phyloP scores from a whole-genome alignment of 2,329 filamentous ascomycete genomes.

The Colletotrichum viniferum region DNA sequence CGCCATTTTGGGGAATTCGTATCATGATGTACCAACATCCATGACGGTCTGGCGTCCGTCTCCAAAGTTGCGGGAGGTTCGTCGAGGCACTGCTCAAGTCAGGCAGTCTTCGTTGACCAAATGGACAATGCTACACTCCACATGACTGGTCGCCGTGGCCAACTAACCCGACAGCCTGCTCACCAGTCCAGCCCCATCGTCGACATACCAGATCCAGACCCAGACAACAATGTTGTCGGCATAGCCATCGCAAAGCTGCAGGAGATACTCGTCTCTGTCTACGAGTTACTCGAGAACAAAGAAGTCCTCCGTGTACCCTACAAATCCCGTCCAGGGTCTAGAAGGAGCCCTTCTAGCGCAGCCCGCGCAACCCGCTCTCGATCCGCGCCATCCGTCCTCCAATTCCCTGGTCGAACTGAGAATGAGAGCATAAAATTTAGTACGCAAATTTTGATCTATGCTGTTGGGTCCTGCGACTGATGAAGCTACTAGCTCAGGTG shows the following conservation, averaged over 20 bases:
- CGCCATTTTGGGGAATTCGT: background rate
- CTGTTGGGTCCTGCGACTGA: background rate
- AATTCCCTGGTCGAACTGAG: conserved; percentile 53
- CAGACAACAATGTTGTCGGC: conserved; percentile 20
- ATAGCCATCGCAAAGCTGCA: conserved; percentile 58
- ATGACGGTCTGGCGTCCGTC: background rate
- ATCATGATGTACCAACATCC: background rate
- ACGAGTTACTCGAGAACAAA: conserved; percentile 51
- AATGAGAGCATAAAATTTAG: conserved; percentile 58
- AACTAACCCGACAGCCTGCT: conserved; percentile 2
- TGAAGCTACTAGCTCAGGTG: conserved; percentile 49
- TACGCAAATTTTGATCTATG: conserved; percentile 30
- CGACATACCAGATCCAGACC: background rate
- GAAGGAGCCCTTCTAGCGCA: background rate
- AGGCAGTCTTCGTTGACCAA: background rate
- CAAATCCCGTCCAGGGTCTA: conserved; percentile 32
- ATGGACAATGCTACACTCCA: conserved; percentile 14
- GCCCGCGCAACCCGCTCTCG: background rate
- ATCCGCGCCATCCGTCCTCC: conserved; percentile 20
- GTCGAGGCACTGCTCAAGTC: background rate
- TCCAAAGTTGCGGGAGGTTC: background rate
- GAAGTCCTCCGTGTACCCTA: conserved; percentile 54
- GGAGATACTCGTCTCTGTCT: conserved; percentile 54
- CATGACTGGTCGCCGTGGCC: background rate
- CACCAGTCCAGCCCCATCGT: conserved; percentile 1